Base-by-base conservation (phyloP, 495 filamentous ascomycete species). In the Penicillium cinerascens region DNA sequence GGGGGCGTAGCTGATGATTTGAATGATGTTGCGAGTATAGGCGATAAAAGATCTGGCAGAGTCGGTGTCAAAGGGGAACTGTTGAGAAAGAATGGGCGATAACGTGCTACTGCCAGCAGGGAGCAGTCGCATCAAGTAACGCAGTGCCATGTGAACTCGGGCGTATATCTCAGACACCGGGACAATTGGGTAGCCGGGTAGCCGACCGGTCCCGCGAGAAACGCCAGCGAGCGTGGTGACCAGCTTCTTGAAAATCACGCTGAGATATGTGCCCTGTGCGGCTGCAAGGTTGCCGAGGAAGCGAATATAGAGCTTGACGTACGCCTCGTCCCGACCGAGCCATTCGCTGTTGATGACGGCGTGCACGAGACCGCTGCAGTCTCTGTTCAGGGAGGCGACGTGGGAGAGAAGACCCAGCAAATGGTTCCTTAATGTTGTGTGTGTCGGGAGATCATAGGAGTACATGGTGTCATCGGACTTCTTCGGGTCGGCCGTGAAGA, bases 251-350 rank as follows among this genome's bases (percentile, higher is more conserved):
- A 96, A 76, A 13, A 93, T 82, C 13, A 72, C 54, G 23, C 67
- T 68, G 40, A 87, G 73, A 68, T 84, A 88, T 2, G 78, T 77
- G 7, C 82, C 82, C 60, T 96, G 89, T 1, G 89, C 85, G 36
- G 88, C 92, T 13, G 88, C 79, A 38, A 99, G 73, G 56, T 85
- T 87, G 26, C 86, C 88, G 23, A 97, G 66, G 44, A 97, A 88
- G 45, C 88, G 81, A 42, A 87, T 82, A 68, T 87, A 97, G 2
- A 88, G 76, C 52, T 82, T 83, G 36, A 91, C 79, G 69, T 95
- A 97, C 4, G 78, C 72, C 51, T 91, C 85, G 60, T 92, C 88
- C 44, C 91, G 80, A 9, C 87, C 89, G 38, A 96, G 78, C 93
- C 93, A 99, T 35, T 83, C 75, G 66, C 83, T 88, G 52, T 80